These are phyloP conservation scores for Penicillium nucicola DNA, from an alignment of 495 filamentous ascomycete species.

Conservation along the genomic window DNA sequence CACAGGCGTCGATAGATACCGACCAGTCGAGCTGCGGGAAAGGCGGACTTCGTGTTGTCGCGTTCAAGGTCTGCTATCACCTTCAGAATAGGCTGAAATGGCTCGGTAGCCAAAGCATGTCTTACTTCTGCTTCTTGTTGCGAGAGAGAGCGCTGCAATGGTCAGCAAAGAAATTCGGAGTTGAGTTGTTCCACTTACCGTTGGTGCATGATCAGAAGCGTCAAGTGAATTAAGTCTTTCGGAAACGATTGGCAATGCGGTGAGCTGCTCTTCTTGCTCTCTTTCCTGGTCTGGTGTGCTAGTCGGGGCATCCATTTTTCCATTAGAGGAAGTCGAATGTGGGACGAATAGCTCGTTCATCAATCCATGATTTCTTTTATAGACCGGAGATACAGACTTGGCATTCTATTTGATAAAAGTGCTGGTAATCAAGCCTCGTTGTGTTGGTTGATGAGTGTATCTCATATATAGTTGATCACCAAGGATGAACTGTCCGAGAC, in stretches of 20 bases:
- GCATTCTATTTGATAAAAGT: neutral
- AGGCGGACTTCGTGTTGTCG: neutral
- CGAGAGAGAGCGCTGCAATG: neutral
- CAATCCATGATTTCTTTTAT: neutral
- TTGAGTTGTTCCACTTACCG: neutral
- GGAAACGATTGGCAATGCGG: neutral
- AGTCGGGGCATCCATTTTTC: neutral
- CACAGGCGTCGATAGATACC: neutral
- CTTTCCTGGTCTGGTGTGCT: too few relatives aligned
- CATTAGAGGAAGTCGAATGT: neutral
- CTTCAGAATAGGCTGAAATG: neutral
- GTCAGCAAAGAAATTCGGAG: neutral
- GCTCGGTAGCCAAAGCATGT: neutral
- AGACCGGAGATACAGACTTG: neutral
- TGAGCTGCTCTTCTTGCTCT: neutral
- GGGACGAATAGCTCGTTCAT: neutral
- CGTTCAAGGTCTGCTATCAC: constrained; percentile 1
- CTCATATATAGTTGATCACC: too few relatives aligned
- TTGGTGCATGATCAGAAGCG: neutral
- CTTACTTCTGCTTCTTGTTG: neutral
- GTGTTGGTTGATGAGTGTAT: neutral
- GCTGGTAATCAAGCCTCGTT: neutral
- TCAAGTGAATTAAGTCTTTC: neutral
- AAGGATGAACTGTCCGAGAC: neutral
- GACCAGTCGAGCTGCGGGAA: neutral